Conservation (phyloP, 2,329 filamentous ascomycete genomes). For the Sarocladium strictum region DNA sequence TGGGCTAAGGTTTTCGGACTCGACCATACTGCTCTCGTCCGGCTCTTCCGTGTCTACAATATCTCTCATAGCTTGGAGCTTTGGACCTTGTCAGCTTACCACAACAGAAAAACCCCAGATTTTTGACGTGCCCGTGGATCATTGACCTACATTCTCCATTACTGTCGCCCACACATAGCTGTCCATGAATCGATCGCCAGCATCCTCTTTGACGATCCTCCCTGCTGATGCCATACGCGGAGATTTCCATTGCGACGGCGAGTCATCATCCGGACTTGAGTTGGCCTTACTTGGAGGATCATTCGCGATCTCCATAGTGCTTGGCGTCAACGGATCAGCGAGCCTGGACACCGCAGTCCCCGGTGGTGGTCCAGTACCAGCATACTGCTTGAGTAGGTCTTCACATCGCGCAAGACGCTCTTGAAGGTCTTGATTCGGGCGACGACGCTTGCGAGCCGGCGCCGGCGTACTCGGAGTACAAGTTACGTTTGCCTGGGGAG, state of each 20-base stretch:
- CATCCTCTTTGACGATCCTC: constrained; percentile 51
- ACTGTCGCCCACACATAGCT: constrained; percentile 48
- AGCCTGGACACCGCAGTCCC: constrained; percentile 12
- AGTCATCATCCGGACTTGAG: not conserved
- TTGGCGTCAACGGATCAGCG: constrained; percentile 14
- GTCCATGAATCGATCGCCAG: constrained; percentile 51
- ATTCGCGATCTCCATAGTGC: constrained; percentile 20
- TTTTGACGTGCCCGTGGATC: not conserved
- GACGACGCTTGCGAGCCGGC: constrained; percentile 51
- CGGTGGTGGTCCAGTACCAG: constrained; percentile 27
- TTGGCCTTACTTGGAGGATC: constrained; percentile 19
- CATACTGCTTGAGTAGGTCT: constrained; percentile 52
- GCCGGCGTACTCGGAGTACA: constrained; percentile 56
- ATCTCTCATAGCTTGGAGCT: constrained; percentile 54
- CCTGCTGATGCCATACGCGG: constrained; percentile 34
- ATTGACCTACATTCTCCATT: constrained; percentile 46
- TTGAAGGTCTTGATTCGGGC: constrained; percentile 56
- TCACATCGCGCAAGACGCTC: constrained; percentile 55
- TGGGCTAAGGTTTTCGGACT: constrained; percentile 43
- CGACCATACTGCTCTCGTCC: constrained; percentile 42
- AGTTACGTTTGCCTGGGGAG: constrained; percentile 47
- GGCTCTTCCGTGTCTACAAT: constrained; percentile 46
- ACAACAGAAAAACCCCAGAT: not conserved
- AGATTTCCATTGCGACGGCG: constrained; percentile 21
- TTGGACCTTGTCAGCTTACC: not conserved